Percentiles rank a stretch among this genome's conserved stretches.
Evolutionary conservation across 371 early-diverging fungal species (phyloP).

Genomic region (Mortierella polycephala): DNA sequence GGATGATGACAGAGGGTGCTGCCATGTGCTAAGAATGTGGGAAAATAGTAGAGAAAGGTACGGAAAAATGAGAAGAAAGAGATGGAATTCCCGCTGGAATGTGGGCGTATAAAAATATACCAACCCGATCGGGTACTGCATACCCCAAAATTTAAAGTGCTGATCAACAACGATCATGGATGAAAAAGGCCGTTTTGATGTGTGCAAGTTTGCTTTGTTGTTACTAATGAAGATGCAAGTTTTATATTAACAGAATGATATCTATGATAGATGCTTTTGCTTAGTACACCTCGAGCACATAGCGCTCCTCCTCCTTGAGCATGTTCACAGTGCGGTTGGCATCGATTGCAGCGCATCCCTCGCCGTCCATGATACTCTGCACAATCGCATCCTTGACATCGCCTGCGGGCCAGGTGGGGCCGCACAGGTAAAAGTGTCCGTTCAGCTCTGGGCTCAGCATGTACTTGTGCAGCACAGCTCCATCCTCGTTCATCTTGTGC

Average conservation of each 20-base stretch:
- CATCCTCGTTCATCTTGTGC: constrained; percentile 91
- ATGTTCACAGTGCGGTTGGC: constrained; percentile 84
- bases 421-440: constrained; percentile 94
- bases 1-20: constrained; percentile 3
- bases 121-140: too few relatives aligned
- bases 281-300: constrained; percentile 93
- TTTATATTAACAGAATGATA: too few relatives aligned
- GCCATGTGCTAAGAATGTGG: not conserved
- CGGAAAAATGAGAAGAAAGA: not conserved
- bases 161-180: too few relatives aligned
- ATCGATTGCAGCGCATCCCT: constrained; percentile 67
- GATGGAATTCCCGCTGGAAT: not conserved
- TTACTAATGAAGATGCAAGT: too few relatives aligned
- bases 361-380: constrained; percentile 71
- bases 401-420: constrained; percentile 94
- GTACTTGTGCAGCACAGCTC: constrained; percentile 75
- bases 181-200: too few relatives aligned
- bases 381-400: constrained; percentile 95
- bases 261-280: not conserved
- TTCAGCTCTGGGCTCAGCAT: constrained; percentile 71
- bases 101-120: not conserved
- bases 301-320: constrained; percentile 92
- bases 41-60: not conserved
- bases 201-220: too few relatives aligned
- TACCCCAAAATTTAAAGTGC: too few relatives aligned